These are phyloP conservation scores for Fusarium euwallaceae DNA, from an alignment of 2,329 filamentous ascomycete genomes.

Conservation along the genomic window DNA sequence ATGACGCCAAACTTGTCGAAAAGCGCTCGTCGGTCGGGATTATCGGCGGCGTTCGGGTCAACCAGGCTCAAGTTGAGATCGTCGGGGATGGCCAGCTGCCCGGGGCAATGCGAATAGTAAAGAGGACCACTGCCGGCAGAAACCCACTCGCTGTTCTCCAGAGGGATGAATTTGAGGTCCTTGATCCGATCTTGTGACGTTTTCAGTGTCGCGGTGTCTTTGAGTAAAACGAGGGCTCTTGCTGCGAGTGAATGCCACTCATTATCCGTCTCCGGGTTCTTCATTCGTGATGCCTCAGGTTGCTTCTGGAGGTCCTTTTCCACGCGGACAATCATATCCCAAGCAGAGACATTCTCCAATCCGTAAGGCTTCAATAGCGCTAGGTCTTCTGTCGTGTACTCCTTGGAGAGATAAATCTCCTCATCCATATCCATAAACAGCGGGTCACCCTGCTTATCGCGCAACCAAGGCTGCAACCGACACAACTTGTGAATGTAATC, in stretches of 20 bases:
- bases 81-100: slow-evolving; percentile 18
- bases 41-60: slow-evolving; percentile 9
- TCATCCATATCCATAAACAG: slow-evolving; percentile 29
- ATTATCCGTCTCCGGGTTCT: neutral
- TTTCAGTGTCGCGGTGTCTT: neutral
- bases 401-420: slow-evolving; percentile 37
- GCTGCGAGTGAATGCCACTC: slow-evolving; percentile 39
- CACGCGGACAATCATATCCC: slow-evolving; percentile 14
- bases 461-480: slow-evolving; percentile 15
- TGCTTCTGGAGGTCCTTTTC: slow-evolving; percentile 14
- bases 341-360: neutral
- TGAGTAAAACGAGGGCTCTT: slow-evolving; percentile 11
- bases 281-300: slow-evolving; percentile 23
- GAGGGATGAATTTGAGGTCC: slow-evolving; percentile 26
- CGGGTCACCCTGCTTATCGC: slow-evolving; percentile 28
- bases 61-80: slow-evolving; percentile 28
- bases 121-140: slow-evolving; percentile 14
- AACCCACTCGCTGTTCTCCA: slow-evolving; percentile 33
- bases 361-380: slow-evolving; percentile 19
- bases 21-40: slow-evolving; percentile 22
- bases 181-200: neutral
- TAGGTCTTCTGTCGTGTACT: slow-evolving; percentile 22
- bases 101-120: slow-evolving; percentile 26
- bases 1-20: slow-evolving; percentile 33
- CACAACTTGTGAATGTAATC: slow-evolving; percentile 18